phyloP scores from a whole-genome alignment of 1,284 basidiomycete genomes.

The Vanrija sp. region DNA sequence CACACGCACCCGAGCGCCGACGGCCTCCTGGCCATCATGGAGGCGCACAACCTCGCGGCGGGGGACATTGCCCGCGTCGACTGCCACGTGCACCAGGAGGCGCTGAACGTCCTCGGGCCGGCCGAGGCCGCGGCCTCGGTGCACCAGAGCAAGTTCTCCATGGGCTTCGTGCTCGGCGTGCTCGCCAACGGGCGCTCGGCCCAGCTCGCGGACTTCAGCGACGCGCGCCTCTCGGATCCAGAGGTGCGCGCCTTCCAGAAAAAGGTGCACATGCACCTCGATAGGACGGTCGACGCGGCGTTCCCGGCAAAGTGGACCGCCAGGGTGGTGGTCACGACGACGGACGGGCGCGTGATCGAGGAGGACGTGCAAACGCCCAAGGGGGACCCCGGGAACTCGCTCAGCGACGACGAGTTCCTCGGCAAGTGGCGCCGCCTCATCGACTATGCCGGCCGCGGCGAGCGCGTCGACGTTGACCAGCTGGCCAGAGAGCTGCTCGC shows the following conservation, averaged over 20 bases:
- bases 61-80: constrained; percentile 2
- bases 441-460: neutral
- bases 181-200: constrained; percentile 2
- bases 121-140: neutral
- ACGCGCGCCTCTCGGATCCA: neutral
- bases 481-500: neutral
- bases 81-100: constrained; percentile 7
- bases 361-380: constrained; percentile 4
- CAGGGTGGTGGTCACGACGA: constrained; percentile 2
- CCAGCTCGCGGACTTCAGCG: constrained; percentile 7
- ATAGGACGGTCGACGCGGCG: neutral
- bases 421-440: constrained; percentile 4
- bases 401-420: constrained; percentile 1
- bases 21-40: constrained; percentile 1
- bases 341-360: constrained; percentile 1
- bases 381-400: constrained; percentile 6
- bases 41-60: neutral
- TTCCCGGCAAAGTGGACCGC: constrained; percentile 5
- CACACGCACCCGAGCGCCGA: constrained; percentile 9
- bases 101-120: constrained; percentile 4
- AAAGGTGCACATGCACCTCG: constrained; percentile 8
- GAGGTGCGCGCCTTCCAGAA: constrained; percentile 8
- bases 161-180: constrained; percentile 5
- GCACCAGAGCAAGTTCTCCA: constrained; percentile 7
- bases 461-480: neutral